Evolutionary conservation across 768 basidiomycete genomes (phyloP), one percentile per base, ranked within the genome.

Genomic region (Paxillus involutus): DNA sequence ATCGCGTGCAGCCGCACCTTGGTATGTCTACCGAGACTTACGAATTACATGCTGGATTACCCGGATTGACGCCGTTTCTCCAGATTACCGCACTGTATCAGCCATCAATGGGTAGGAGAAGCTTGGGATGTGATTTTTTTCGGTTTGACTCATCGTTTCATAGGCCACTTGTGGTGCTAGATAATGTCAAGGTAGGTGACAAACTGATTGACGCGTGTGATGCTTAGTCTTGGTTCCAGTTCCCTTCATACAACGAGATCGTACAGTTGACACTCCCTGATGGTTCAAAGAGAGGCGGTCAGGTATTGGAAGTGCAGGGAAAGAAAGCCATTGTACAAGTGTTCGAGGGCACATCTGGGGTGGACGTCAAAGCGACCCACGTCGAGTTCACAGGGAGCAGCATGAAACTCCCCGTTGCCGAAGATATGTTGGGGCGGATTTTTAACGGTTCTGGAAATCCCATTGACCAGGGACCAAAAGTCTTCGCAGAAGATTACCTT

Each of bases 321-420:
- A 97, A 95, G 80, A 98, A 98, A 70, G 97, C 97, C 40, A 94
- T 99, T 65, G 96, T 99, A 17, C 97, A 99, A 71, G 96, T 99
- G 57, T 99, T 99, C 63, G 97, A 99, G 72, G 97, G 97, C 48
- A 99, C 97, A 3, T 83, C 94, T 10, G 97, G 97, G 35, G 89
- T 98, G 42, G 97, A 99, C 71, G 97, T 98, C 64, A 96, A 95
- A 70, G 83, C 91, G 13, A 99, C 97, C 3, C 94, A 95, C 67
- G 94, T 98, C 69, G 93, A 97, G 68, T 98, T 99, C 72, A 95
- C 95, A 13, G 97, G 97, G 41, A 91, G 89, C 63, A 94, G 94
- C 70, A 98, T 99, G 97, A 98, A 97, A 71, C 81, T 99, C 2
- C 94, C 97, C 42, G 97, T 98, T 17, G 94, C 94, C 21, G 97